Evolutionary conservation across 2,329 filamentous ascomycete species (phyloP).

Genomic region (Xylariaceae sp.): DNA sequence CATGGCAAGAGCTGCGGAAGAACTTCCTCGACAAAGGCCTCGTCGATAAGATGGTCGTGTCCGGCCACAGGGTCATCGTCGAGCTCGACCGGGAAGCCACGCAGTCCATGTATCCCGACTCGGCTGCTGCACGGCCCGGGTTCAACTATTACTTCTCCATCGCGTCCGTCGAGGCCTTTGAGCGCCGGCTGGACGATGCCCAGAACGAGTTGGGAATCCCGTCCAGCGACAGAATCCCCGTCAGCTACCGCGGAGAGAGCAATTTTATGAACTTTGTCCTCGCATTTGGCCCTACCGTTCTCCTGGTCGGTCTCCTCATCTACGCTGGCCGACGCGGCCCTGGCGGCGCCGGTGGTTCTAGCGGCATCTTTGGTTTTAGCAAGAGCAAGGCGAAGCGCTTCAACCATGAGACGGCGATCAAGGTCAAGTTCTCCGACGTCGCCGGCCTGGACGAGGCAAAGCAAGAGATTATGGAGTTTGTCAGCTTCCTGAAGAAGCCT

Average conservation of each 20-base stretch:
- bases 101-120: slow-evolving; percentile 68
- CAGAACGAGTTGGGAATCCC: slow-evolving; percentile 86
- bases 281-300: slow-evolving; percentile 76
- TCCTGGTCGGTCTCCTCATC: slow-evolving; percentile 78
- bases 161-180: slow-evolving; percentile 88
- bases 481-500: slow-evolving; percentile 92
- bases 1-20: slow-evolving; percentile 92
- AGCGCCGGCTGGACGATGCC: slow-evolving; percentile 79
- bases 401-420: slow-evolving; percentile 93
- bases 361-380: slow-evolving; percentile 90
- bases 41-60: slow-evolving; percentile 85
- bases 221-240: slow-evolving; percentile 80
- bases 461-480: slow-evolving; percentile 98
- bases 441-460: slow-evolving; percentile 98
- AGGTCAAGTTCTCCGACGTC: slow-evolving; percentile 95
- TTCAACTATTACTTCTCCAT: slow-evolving; percentile 94
- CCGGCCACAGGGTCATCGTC: slow-evolving; percentile 72
- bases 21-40: slow-evolving; percentile 95
- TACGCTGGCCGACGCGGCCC: slow-evolving; percentile 70
- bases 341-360: slow-evolving; percentile 59
- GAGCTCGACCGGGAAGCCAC: slow-evolving; percentile 72
- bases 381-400: slow-evolving; percentile 95
- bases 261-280: slow-evolving; percentile 68
- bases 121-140: slow-evolving; percentile 59
- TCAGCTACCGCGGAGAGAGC: slow-evolving; percentile 77